These are phyloP conservation scores for Agrocybe praecox DNA, from an alignment of 768 basidiomycete species.

Conservation along the genomic window DNA sequence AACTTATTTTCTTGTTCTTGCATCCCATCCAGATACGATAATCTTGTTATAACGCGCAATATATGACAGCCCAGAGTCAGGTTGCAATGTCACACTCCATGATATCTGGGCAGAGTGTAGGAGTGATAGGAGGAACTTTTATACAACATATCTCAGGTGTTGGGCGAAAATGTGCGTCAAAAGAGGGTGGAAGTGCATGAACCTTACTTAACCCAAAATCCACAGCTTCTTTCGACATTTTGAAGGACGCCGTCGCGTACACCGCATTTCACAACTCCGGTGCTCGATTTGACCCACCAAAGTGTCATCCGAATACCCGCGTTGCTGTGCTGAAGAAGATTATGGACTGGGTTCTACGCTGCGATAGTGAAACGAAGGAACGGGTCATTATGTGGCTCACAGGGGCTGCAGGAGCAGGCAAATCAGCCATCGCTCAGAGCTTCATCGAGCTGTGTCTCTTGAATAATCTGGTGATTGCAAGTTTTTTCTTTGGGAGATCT, in stretches of 20 bases:
- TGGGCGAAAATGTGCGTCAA: too few species aligned
- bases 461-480: not conserved
- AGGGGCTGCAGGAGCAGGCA: slow-evolving; percentile 4
- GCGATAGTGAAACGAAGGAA: not conserved
- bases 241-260: not conserved
- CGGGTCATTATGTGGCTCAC: not conserved
- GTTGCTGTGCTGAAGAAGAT: slow-evolving; percentile 1
- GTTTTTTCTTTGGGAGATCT: slow-evolving; percentile 1
- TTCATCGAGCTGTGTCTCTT: not conserved
- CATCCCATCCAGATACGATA: too few species aligned
- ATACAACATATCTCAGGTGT: too few species aligned
- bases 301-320: not conserved
- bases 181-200: too few species aligned
- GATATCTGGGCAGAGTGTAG: too few species aligned
- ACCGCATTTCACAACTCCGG: not conserved
- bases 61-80: too few species aligned
- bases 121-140: too few species aligned
- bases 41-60: too few species aligned
- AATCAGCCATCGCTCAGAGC: slow-evolving; percentile 2
- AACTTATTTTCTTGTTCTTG: too few species aligned
- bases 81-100: too few species aligned
- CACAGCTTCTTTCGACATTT: not conserved
- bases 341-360: not conserved
- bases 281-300: not conserved
- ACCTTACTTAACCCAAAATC: too few species aligned